Evolutionary conservation across 345 rosid species (phyloP).

Genomic region (Hypericum androsaemum): DNA sequence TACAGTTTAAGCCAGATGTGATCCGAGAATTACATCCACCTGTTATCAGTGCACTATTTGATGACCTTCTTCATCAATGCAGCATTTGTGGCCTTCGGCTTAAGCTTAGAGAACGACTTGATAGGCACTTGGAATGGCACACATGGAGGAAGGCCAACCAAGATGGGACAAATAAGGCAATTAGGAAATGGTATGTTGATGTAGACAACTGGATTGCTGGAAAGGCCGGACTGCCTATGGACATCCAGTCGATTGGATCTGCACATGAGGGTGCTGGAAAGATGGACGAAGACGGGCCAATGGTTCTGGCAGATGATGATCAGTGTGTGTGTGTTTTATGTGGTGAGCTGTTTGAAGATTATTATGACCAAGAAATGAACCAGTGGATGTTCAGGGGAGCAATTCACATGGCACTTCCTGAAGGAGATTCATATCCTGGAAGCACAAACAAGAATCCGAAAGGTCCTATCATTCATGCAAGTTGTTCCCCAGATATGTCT

Average conservation of each 20-base stretch:
- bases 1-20: constrained; percentile 59
- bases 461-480: constrained; percentile 58
- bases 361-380: constrained; percentile 39
- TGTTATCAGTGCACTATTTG: constrained; percentile 56
- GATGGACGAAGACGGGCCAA: constrained; percentile 29
- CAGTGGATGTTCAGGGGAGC: constrained; percentile 90
- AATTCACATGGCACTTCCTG: constrained; percentile 34
- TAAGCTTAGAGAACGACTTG: constrained; percentile 51
- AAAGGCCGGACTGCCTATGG: constrained; percentile 28
- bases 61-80: constrained; percentile 64
- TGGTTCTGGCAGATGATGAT: constrained; percentile 70
- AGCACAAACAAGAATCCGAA: constrained; percentile 19
- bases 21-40: constrained; percentile 65
- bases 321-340: constrained; percentile 78
- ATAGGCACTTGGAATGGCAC: constrained; percentile 76
- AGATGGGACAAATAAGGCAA: constrained; percentile 18
- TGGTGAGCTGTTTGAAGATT: constrained; percentile 86
- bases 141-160: constrained; percentile 31
- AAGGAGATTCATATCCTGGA: constrained; percentile 12
- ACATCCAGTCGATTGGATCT: constrained; percentile 24
- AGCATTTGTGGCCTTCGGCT: constrained; percentile 66
- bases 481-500: constrained; percentile 46
- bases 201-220: constrained; percentile 58
- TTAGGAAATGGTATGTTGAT: constrained; percentile 67
- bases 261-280: constrained; percentile 24